These are phyloP conservation scores for Artemisia annua DNA, from an alignment of 129 eudicot species.

Conservation along the genomic window DNA sequence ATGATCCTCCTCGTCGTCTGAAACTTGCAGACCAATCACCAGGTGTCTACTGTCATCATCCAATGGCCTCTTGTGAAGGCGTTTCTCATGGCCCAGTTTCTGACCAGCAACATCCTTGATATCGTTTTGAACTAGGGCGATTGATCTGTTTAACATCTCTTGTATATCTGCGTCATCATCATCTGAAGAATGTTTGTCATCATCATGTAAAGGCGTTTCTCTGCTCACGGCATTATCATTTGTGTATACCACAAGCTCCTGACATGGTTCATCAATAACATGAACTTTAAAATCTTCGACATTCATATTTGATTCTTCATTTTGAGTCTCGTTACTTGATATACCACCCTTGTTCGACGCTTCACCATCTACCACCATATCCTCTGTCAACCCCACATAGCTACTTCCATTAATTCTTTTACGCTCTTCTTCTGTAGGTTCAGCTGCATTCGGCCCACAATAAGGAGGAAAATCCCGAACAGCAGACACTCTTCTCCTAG, in stretches of 20 bases:
- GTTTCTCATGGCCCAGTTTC: conserved; percentile 28
- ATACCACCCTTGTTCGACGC: conserved; percentile 10
- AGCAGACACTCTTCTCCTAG: conserved; percentile 65
- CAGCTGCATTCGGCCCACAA: conserved; percentile 56
- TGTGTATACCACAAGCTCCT: conserved; percentile 37
- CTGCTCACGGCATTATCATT: conserved; percentile 19
- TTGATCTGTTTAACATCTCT: conserved; percentile 8
- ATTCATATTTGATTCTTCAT: conserved; percentile 27
- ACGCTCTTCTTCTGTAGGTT: conserved; percentile 41
- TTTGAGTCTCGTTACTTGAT: background rate
- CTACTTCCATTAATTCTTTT: conserved; percentile 29
- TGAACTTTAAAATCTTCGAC: conserved; percentile 19
- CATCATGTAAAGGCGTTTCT: conserved; percentile 20
- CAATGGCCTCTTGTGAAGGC: conserved; percentile 17
- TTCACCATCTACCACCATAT: too few relatives aligned
- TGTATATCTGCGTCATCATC: background rate
- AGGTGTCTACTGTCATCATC: conserved; percentile 19
- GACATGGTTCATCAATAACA: conserved; percentile 27
- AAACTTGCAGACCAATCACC: conserved; percentile 56
- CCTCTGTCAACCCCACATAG: background rate
- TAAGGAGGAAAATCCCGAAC: conserved; percentile 79
- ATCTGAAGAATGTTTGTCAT: conserved; percentile 2
- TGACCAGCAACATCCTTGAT: conserved; percentile 6
- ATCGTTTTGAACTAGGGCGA: conserved; percentile 20
- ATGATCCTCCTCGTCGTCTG: background rate